Evolutionary conservation across 2,329 filamentous ascomycete genomes (phyloP).

Genomic region (Fusarium setosum): DNA sequence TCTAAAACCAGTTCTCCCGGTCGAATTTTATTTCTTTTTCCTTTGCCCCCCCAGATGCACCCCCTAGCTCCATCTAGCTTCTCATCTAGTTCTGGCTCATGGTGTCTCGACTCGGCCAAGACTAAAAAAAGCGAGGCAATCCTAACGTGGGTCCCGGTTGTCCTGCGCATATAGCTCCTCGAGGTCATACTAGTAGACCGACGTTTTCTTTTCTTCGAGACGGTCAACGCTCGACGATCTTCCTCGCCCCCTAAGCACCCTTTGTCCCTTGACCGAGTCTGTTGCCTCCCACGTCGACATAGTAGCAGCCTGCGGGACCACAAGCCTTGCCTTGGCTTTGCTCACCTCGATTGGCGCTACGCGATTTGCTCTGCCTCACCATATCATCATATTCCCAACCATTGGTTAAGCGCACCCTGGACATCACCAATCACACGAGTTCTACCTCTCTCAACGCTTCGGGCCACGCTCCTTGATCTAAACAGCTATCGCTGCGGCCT

Average conservation of each 20-base stretch:
- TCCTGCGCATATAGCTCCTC: constrained; percentile 42
- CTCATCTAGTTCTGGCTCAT: constrained; percentile 28
- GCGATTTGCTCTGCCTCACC: constrained; percentile 47
- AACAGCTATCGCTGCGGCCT: constrained; percentile 38
- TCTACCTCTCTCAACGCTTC: constrained; percentile 45
- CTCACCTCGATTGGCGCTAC: constrained; percentile 46
- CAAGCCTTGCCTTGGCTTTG: constrained; percentile 41
- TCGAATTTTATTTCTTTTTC: constrained; percentile 43
- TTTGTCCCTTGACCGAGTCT: constrained; percentile 21
- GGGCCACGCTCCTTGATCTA: constrained; percentile 42
- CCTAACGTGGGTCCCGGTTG: constrained; percentile 44
- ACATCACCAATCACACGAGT: constrained; percentile 49
- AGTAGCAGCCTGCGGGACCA: constrained; percentile 29
- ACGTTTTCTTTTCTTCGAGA: constrained; percentile 42
- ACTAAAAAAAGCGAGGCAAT: constrained; percentile 40
- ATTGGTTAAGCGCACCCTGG: constrained; percentile 48
- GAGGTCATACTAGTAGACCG: constrained; percentile 38
- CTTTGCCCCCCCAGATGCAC: constrained; percentile 29
- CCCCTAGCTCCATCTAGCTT: constrained; percentile 29
- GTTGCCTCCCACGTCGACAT: constrained; percentile 25
- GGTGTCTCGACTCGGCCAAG: constrained; percentile 35
- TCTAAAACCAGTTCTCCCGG: constrained; percentile 36
- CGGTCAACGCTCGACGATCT: constrained; percentile 31
- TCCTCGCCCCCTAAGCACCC: constrained; percentile 30
- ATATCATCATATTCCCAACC: constrained; percentile 46